Evolutionary conservation across 148 eudicot genomes (phyloP), one percentile per base, ranked within the genome.

Genomic region (Camellia granthamiana): DNA sequence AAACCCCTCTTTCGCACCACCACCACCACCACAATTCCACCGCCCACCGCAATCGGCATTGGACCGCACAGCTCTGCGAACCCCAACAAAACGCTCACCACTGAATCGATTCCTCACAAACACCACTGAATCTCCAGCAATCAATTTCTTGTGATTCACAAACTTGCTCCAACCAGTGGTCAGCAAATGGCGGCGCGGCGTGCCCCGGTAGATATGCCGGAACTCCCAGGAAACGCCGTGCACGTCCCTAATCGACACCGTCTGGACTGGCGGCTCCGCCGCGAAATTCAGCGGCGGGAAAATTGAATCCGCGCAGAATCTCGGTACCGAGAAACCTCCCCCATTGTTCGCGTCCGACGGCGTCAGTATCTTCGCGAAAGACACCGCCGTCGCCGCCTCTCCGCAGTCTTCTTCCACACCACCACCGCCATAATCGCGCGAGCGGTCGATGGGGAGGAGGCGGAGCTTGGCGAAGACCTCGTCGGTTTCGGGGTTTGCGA

Each of bases 131-230:
- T 95, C 98, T 0, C 95, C 94, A 0, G 96, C 92, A 6, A 89
- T 85, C 9, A 94, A 85, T 55, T 77, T 81, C 89, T 92, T 94
- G 15, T 77, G 72, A 74, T 95, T 93, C 5, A 95, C 98, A 44
- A 91, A 95, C 82, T 87, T 87, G 87, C 96, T 91, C 98, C 98
- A 95, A 0, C 97, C 97, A 0, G 94, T 93, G 3, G 97, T 95
- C 13, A 95, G 83, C 81, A 95, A 82, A 71, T 95, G 97, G 46
- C 98, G 82, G 5, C 96, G 85, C 1, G 98, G 98, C 6, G 93
- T 91, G 43, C 98, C 97, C 0, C 97, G 90, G 86, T 87, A 93
- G 4, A 93, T 93, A 77, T 95, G 97, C 3, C 98, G 85, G 47
- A 95, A 95, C 51, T 80, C 86, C 90, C 92, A 95, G 4, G 5